phyloP scores from a whole-genome alignment of 306 rosid genomes.

The Prosopis cineraria region DNA sequence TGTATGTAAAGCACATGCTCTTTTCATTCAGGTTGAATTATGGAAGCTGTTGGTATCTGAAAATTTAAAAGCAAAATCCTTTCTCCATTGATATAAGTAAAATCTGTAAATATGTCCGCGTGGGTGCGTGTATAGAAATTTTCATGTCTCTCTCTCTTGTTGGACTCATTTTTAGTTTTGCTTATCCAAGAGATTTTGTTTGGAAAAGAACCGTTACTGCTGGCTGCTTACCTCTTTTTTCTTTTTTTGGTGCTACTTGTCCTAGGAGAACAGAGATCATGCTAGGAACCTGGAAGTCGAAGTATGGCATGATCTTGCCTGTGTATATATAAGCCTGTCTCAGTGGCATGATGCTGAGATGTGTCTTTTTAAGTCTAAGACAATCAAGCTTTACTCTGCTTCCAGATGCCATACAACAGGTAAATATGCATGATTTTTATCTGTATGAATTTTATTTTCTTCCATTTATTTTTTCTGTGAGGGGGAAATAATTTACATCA shows the following conservation, averaged over 20 bases:
- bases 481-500: background rate
- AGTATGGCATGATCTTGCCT: slow-evolving; percentile 85
- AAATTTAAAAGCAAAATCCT: background rate
- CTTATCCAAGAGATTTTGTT: slow-evolving; percentile 1
- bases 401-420: slow-evolving; percentile 74
- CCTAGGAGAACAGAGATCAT: slow-evolving; percentile 57
- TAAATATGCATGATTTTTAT: slow-evolving; percentile 37
- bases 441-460: background rate
- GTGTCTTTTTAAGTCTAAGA: slow-evolving; percentile 85
- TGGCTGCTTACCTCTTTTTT: slow-evolving; percentile 20
- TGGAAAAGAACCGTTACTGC: slow-evolving; percentile 20
- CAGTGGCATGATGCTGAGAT: slow-evolving; percentile 78
- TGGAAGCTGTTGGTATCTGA: slow-evolving; percentile 23
- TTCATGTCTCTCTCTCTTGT: background rate
- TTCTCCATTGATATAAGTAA: background rate
- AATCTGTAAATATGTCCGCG: background rate
- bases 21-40: slow-evolving; percentile 14
- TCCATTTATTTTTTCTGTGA: background rate
- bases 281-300: slow-evolving; percentile 72
- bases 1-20: background rate
- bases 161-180: background rate
- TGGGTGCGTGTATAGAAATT: too few relatives aligned
- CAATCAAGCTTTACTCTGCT: slow-evolving; percentile 62
- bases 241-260: slow-evolving; percentile 5
- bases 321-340: slow-evolving; percentile 65